A percentile compares a stretch with the other conserved stretches of the same genome.
These are phyloP conservation scores for Jatropha podagrica DNA, from an alignment of 441 rosid genomes.

Conservation along the genomic window DNA sequence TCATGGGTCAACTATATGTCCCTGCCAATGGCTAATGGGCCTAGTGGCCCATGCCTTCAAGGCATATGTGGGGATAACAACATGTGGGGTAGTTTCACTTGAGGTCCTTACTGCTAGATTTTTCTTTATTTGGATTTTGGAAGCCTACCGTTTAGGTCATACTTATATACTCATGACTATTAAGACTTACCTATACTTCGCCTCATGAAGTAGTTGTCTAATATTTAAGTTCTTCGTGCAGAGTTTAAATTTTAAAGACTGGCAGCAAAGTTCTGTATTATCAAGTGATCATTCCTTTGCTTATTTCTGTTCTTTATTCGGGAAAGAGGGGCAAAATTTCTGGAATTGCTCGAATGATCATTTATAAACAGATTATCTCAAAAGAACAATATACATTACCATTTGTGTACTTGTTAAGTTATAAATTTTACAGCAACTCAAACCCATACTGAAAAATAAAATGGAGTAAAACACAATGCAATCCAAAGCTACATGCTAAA, in stretches of 20 bases:
- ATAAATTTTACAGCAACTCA: constrained; percentile 27
- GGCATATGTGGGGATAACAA: too few species aligned
- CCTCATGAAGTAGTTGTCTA: too few species aligned
- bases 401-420: constrained; percentile 1
- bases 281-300: neutral
- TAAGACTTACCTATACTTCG: too few species aligned
- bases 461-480: constrained; percentile 14
- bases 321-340: neutral
- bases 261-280: too few species aligned
- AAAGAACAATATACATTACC: neutral
- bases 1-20: neutral
- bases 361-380: neutral
- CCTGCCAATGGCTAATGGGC: neutral
- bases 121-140: too few species aligned
- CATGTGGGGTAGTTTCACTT: too few species aligned
- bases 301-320: neutral
- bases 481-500: constrained; percentile 4
- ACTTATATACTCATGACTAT: too few species aligned
- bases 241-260: too few species aligned
- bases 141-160: too few species aligned
- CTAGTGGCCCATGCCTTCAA: too few species aligned
- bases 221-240: too few species aligned
- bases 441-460: constrained; percentile 16
- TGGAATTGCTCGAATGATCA: neutral
- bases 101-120: too few species aligned